Evolutionary conservation across 2,329 filamentous ascomycete species (phyloP).

Genomic region (Tolypocladium amazonense): DNA sequence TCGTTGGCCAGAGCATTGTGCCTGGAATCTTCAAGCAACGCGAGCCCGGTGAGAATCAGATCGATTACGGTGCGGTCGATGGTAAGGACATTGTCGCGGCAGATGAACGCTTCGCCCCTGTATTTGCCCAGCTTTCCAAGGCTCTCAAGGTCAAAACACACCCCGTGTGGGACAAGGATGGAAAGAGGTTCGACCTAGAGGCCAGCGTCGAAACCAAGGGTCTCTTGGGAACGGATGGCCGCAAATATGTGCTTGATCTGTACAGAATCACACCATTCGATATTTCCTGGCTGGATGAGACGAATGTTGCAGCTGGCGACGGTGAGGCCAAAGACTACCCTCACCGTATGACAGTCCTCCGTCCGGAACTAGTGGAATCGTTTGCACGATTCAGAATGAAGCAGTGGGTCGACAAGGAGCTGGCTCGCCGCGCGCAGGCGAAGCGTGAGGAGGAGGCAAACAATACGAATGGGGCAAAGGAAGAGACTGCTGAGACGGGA

Average conservation of each 20-base stretch:
- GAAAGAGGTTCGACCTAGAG: conserved; percentile 80
- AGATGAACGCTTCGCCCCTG: conserved; percentile 71
- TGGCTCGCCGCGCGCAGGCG: conserved; percentile 46
- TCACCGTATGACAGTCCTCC: conserved; percentile 90
- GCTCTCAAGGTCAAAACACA: conserved; percentile 88
- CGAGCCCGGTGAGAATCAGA: conserved; percentile 94
- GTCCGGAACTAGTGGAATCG: conserved; percentile 80
- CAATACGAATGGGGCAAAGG: conserved; percentile 23
- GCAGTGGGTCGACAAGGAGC: conserved; percentile 73
- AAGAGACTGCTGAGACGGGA: conserved; percentile 24
- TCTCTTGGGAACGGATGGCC: conserved; percentile 87
- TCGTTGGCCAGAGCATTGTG: conserved; percentile 96
- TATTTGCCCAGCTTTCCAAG: conserved; percentile 87
- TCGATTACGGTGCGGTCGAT: conserved; percentile 96
- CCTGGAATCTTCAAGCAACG: conserved; percentile 98
- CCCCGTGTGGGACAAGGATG: conserved; percentile 95
- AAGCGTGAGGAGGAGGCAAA: conserved; percentile 20
- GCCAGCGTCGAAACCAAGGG: conserved; percentile 97
- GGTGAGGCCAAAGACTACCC: conserved; percentile 55
- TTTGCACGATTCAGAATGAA: conserved; percentile 80
- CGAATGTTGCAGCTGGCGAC: conserved; percentile 35
- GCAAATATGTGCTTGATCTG: conserved; percentile 94
- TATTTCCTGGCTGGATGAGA: conserved; percentile 79
- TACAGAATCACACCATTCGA: conserved; percentile 93
- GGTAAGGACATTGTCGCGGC: conserved; percentile 91